Conservation (phyloP, 2,329 filamentous ascomycete genomes). For the Colletotrichum abscissum region DNA sequence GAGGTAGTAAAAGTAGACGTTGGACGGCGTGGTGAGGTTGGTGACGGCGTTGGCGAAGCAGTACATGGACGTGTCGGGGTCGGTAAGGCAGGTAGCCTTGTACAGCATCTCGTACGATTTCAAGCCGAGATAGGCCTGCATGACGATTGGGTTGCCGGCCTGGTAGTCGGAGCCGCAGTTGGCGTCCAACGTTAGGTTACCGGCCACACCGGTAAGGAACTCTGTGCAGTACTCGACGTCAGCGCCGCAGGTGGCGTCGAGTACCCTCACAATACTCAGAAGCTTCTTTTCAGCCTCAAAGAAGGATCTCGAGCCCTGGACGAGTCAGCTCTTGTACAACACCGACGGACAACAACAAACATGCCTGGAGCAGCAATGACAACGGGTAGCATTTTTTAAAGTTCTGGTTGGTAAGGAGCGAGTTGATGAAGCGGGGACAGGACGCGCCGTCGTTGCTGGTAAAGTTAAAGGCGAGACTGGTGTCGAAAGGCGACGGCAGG, state of each 20-base stretch:
- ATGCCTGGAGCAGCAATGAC: slow-evolving; percentile 83
- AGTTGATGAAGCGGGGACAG: slow-evolving; percentile 76
- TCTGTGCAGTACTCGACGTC: slow-evolving; percentile 73
- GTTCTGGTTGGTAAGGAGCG: slow-evolving; percentile 72
- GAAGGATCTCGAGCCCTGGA: slow-evolving; percentile 83
- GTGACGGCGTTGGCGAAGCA: slow-evolving; percentile 87
- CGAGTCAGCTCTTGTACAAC: slow-evolving; percentile 37
- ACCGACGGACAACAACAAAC: slow-evolving; percentile 38
- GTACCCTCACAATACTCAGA: slow-evolving; percentile 77
- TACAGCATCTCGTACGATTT: slow-evolving; percentile 83
- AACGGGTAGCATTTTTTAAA: slow-evolving; percentile 84
- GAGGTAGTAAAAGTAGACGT: slow-evolving; percentile 87
- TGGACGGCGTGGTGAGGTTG: slow-evolving; percentile 75
- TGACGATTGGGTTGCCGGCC: slow-evolving; percentile 74
- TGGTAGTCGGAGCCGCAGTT: slow-evolving; percentile 81
- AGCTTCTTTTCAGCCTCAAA: slow-evolving; percentile 82
- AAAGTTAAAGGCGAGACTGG: slow-evolving; percentile 72
- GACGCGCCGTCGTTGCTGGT: slow-evolving; percentile 58
- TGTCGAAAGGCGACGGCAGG: slow-evolving; percentile 76
- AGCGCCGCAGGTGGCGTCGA: slow-evolving; percentile 82
- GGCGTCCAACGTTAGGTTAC: slow-evolving; percentile 67
- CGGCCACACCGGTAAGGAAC: slow-evolving; percentile 74
- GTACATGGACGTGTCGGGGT: slow-evolving; percentile 74
- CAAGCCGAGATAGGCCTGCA: slow-evolving; percentile 81
- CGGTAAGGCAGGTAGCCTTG: slow-evolving; percentile 81